Percentiles rank a stretch among this genome's conserved stretches.
Evolutionary conservation across 345 rosid genomes (phyloP).

Genomic region (Eucalyptus coolabah): DNA sequence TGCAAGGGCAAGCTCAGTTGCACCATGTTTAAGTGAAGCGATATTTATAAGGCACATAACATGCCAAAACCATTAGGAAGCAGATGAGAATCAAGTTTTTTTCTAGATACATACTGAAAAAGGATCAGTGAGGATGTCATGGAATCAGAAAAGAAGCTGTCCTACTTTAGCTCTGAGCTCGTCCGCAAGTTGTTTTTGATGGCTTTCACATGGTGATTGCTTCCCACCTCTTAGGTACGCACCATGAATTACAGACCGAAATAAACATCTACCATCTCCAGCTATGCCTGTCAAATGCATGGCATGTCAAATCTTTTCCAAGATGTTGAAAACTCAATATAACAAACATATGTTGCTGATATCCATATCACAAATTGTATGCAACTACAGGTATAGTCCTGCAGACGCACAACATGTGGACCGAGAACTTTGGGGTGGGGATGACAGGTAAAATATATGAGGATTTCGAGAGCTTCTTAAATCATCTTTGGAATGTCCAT

Average conservation of each 20-base stretch:
- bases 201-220: slow-evolving; percentile 41
- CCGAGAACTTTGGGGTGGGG: background rate
- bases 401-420: background rate
- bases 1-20: background rate
- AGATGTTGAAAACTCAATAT: background rate
- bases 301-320: background rate
- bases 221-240: slow-evolving; percentile 36
- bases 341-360: background rate
- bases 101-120: background rate
- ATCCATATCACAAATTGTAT: background rate
- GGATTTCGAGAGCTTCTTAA: background rate
- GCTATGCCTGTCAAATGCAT: slow-evolving; percentile 24
- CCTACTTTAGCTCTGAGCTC: slow-evolving; percentile 52
- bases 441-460: background rate
- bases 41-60: background rate
- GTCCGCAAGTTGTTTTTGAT: slow-evolving; percentile 48
- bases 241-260: slow-evolving; percentile 55
- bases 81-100: background rate
- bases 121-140: background rate
- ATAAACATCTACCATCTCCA: slow-evolving; percentile 70
- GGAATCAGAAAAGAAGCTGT: background rate
- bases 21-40: background rate
- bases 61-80: background rate
- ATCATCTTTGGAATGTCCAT: background rate
- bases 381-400: background rate